Evolutionary conservation across 2,329 filamentous ascomycete genomes (phyloP).

Genomic region (Diaporthe ampelina): DNA sequence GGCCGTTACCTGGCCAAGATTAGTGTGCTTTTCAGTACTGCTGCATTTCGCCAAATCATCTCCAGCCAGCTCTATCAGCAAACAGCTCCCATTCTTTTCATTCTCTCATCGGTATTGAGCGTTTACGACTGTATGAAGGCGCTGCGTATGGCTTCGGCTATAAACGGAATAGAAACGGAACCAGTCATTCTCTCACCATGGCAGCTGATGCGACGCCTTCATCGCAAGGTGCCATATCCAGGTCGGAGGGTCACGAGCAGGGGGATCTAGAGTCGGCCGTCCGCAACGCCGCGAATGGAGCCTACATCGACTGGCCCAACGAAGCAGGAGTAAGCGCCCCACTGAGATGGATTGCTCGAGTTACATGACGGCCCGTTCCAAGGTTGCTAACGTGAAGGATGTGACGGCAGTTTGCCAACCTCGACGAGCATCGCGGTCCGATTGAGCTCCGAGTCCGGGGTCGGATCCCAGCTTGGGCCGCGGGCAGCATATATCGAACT

Average conservation of each 20-base stretch:
- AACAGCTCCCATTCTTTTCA: background rate
- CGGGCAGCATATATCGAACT: conserved; percentile 80
- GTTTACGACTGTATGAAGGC: too few species aligned
- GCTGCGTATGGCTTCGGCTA: too few species aligned
- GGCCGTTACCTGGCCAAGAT: too few species aligned
- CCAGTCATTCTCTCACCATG: background rate
- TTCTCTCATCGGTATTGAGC: background rate
- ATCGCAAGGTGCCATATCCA: background rate
- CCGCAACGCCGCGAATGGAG: conserved; percentile 44
- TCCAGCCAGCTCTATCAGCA: background rate
- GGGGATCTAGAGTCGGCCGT: conserved; percentile 28
- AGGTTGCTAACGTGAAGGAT: background rate
- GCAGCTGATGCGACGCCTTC: background rate
- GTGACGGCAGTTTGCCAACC: conserved; percentile 72
- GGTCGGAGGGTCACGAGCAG: conserved; percentile 17
- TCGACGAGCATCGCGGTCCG: conserved; percentile 75
- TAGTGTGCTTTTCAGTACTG: background rate
- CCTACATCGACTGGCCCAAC: conserved; percentile 62
- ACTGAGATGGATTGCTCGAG: background rate
- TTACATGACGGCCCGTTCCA: background rate
- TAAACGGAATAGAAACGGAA: too few species aligned
- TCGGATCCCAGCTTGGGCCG: conserved; percentile 77
- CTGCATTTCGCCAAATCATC: background rate
- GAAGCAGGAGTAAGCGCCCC: conserved; percentile 57
- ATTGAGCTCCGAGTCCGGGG: conserved; percentile 75